phyloP scores from a whole-genome alignment of 345 rosid species.

The Corchorus olitorius region DNA sequence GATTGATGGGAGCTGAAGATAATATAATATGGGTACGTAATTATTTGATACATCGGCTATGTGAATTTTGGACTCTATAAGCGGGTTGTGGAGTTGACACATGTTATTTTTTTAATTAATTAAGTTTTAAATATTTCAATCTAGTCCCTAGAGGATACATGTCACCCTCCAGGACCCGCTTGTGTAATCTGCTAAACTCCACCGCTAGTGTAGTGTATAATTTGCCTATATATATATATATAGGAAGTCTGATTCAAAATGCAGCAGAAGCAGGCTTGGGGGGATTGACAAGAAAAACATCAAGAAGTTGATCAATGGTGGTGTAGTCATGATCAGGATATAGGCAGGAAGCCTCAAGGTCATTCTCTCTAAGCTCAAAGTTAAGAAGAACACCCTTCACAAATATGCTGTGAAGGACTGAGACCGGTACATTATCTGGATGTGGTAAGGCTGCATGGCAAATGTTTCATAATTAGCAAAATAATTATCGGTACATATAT shows the following conservation, averaged over 20 bases:
- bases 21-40: too few relatives aligned
- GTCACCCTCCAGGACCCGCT: too few relatives aligned
- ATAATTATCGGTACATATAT: background rate
- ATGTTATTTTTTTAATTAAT: too few relatives aligned
- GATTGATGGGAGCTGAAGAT: too few relatives aligned
- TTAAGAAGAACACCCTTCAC: constrained; percentile 5
- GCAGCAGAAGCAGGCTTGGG: background rate
- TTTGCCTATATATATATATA: too few relatives aligned
- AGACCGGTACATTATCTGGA: background rate
- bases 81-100: too few relatives aligned
- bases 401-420: background rate
- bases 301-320: constrained; percentile 17
- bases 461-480: background rate
- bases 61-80: too few relatives aligned
- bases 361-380: constrained; percentile 10
- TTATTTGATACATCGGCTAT: too few relatives aligned
- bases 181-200: too few relatives aligned
- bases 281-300: constrained; percentile 9
- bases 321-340: constrained; percentile 8
- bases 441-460: background rate
- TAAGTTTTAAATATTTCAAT: too few relatives aligned
- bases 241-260: constrained; percentile 2
- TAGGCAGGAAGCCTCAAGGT: constrained; percentile 12
- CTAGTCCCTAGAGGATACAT: too few relatives aligned
- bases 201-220: too few relatives aligned